Percentiles rank a stretch among this genome's conserved stretches.
Evolutionary conservation across 2,329 filamentous ascomycete species (phyloP).

Genomic region (Claviceps arundinis): DNA sequence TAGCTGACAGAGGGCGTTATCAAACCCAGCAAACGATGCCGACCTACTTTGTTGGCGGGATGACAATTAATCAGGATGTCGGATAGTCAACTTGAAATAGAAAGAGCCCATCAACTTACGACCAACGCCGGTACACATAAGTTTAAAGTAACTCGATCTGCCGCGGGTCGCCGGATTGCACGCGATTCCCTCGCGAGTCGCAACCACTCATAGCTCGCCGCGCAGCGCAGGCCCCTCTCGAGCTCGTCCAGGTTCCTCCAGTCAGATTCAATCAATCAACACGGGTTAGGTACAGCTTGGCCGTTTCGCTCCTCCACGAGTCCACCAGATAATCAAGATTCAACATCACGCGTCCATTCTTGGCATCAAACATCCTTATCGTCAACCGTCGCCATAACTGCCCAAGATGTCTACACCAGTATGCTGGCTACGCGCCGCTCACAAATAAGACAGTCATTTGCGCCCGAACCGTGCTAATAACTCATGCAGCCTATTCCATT

Average conservation of each 20-base stretch:
- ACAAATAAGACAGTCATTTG: not conserved
- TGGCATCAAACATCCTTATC: constrained; percentile 3
- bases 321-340: not conserved
- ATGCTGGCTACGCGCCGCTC: constrained; percentile 4
- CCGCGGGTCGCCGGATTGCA: not conserved
- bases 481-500: constrained; percentile 54
- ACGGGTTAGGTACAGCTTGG: too few relatives aligned
- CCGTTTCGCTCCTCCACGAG: not conserved
- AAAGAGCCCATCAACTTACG: too few relatives aligned
- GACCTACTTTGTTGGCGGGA: too few relatives aligned
- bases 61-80: too few relatives aligned
- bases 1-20: not conserved
- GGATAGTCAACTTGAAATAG: too few relatives aligned
- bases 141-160: too few relatives aligned
- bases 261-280: too few relatives aligned
- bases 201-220: not conserved
- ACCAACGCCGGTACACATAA: too few relatives aligned
- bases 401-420: constrained; percentile 26
- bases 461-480: not conserved
- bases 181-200: not conserved
- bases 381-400: not conserved
- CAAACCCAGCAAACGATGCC: too few relatives aligned
- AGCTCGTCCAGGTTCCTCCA: not conserved
- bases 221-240: not conserved
- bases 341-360: not conserved